Conservation (phyloP, 1,284 basidiomycete species). For the Wallemia mellicola region DNA sequence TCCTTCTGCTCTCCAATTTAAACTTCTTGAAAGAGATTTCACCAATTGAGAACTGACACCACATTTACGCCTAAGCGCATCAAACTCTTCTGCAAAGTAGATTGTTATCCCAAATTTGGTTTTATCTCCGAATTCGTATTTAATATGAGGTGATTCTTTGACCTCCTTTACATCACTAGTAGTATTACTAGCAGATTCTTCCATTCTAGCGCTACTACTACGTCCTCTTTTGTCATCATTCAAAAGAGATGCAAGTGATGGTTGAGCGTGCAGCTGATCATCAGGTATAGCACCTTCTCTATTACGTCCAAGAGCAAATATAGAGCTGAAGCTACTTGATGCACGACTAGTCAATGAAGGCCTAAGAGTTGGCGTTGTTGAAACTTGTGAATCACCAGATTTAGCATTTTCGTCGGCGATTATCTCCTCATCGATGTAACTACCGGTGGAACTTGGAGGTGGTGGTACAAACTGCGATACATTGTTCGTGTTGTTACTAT, state of each 20-base stretch:
- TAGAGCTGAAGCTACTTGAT: neutral
- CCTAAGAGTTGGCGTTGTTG: neutral
- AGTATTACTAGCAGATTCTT: neutral
- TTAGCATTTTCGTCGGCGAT: neutral
- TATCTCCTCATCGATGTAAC: neutral
- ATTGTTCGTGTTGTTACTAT: neutral
- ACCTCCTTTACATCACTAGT: neutral
- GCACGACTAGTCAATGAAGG: neutral
- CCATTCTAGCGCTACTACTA: neutral
- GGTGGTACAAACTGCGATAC: neutral
- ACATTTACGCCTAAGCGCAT: slow-evolving; percentile 29
- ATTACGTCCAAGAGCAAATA: neutral
- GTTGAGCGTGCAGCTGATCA: neutral
- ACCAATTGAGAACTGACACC: slow-evolving; percentile 32
- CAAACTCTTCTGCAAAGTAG: slow-evolving; percentile 48
- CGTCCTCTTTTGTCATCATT: neutral
- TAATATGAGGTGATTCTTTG: neutral
- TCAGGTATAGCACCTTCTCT: neutral
- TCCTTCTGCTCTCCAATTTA: slow-evolving; percentile 33
- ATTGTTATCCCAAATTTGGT: slow-evolving; percentile 38
- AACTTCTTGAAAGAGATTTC: slow-evolving; percentile 28
- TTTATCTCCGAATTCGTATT: neutral
- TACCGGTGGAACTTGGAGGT: neutral
- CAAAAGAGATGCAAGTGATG: neutral
- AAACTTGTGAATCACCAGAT: neutral